phyloP scores from a whole-genome alignment of 805 yeast genomes.

The Cyberlindnera suaveolens region DNA sequence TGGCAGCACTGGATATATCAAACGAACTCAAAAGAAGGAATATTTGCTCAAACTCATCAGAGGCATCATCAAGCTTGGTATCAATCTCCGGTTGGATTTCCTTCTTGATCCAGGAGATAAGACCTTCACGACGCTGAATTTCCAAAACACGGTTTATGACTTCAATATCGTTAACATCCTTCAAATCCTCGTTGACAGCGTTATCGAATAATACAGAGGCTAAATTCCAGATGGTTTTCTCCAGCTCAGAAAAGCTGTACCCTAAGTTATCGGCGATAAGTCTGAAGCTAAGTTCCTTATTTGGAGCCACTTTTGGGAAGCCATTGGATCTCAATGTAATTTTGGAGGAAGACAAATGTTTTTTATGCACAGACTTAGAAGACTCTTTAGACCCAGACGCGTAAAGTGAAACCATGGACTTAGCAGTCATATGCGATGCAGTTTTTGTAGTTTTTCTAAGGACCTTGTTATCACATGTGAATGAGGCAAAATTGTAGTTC shows the following conservation, averaged over 20 bases:
- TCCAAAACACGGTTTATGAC: slow-evolving; percentile 24
- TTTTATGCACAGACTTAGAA: slow-evolving; percentile 15
- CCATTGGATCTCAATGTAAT: slow-evolving; percentile 26
- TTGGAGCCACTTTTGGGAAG: slow-evolving; percentile 33
- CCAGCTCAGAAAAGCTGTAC: slow-evolving; percentile 18
- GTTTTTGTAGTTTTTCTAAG: slow-evolving; percentile 2
- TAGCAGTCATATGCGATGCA: slow-evolving; percentile 5
- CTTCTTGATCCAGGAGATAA: slow-evolving; percentile 53
- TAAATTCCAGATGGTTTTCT: slow-evolving; percentile 41
- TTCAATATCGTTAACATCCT: slow-evolving; percentile 17
- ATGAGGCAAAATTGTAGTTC: slow-evolving; percentile 19
- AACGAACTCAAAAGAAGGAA: slow-evolving; percentile 47
- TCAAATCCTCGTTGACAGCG: slow-evolving; percentile 14
- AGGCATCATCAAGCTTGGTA: slow-evolving; percentile 28
- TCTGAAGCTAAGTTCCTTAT: slow-evolving; percentile 26
- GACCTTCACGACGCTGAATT: slow-evolving; percentile 34
- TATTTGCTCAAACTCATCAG: slow-evolving; percentile 44
- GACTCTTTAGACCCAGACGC: slow-evolving; percentile 1
- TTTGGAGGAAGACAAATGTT: slow-evolving; percentile 20
- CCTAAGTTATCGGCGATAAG: slow-evolving; percentile 21
- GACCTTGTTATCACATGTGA: slow-evolving; percentile 15
- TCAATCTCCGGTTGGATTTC: slow-evolving; percentile 29
- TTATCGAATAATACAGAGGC: slow-evolving; percentile 59
- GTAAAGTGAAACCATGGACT: slow-evolving; percentile 2
- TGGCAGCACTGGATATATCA: slow-evolving; percentile 56